Evolutionary conservation across 768 basidiomycete species (phyloP).

Genomic region (Clavaria fumosa): DNA sequence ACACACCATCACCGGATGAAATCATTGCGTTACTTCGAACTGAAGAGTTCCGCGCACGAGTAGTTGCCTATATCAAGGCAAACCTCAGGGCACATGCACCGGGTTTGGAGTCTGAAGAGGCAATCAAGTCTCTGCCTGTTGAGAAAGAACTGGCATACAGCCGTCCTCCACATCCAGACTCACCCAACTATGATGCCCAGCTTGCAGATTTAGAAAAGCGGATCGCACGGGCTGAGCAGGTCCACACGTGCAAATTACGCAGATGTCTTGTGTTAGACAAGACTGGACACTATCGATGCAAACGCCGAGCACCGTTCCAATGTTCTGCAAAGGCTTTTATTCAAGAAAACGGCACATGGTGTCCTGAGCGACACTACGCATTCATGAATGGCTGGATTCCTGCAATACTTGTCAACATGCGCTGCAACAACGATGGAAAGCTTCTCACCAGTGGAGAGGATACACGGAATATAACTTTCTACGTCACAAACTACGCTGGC

Average conservation of each 20-base stretch:
- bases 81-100: slow-evolving; percentile 21
- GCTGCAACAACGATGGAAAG: slow-evolving; percentile 29
- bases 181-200: slow-evolving; percentile 10
- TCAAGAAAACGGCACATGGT: slow-evolving; percentile 16
- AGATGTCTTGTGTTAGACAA: slow-evolving; percentile 14
- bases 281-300: slow-evolving; percentile 17
- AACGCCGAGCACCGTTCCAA: slow-evolving; percentile 18
- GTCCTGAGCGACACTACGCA: slow-evolving; percentile 11
- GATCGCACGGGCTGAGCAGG: slow-evolving; percentile 16
- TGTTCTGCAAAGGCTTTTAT: slow-evolving; percentile 10
- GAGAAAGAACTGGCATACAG: slow-evolving; percentile 19
- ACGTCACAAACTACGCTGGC: slow-evolving; percentile 19
- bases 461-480: slow-evolving; percentile 20
- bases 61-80: slow-evolving; percentile 18
- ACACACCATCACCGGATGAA: slow-evolving; percentile 17
- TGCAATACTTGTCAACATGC: slow-evolving; percentile 10
- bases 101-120: slow-evolving; percentile 15
- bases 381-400: slow-evolving; percentile 19
- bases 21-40: slow-evolving; percentile 14
- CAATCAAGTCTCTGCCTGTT: slow-evolving; percentile 13
- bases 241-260: slow-evolving; percentile 17
- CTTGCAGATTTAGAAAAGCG: slow-evolving; percentile 12
- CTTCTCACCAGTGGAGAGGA: slow-evolving; percentile 21
- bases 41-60: slow-evolving; percentile 15
- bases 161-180: slow-evolving; percentile 18